Percentiles rank a stretch among this genome's conserved stretches.
Evolutionary conservation across 306 rosid species (phyloP).

Genomic region (barrel medic (Medicago truncatula)): MtrunA17r5.0-ANR NC_053044.1:46310001-46310500

Average conservation of each 20-base stretch:
- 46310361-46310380: constrained; percentile 53
- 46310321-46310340: constrained; percentile 41
- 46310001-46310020: constrained; percentile 9
- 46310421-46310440: constrained; percentile 47
- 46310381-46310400: constrained; percentile 44
- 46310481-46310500: constrained; percentile 36
- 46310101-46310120: constrained; percentile 42
- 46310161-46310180: constrained; percentile 48
- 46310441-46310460: constrained; percentile 46
- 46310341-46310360: constrained; percentile 47
- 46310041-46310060: constrained; percentile 11
- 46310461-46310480: constrained; percentile 51
- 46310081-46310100: constrained; percentile 25
- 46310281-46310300: constrained; percentile 51
- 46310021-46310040: neutral
- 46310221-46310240: constrained; percentile 37
- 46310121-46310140: constrained; percentile 67
- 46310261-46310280: constrained; percentile 40
- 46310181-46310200: constrained; percentile 45
- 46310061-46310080: constrained; percentile 12
- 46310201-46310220: constrained; percentile 42
- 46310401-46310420: constrained; percentile 52
- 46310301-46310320: constrained; percentile 41
- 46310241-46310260: constrained; percentile 29
- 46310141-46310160: constrained; percentile 38